A percentile compares a stretch with the other conserved stretches of the same genome.
Evolutionary conservation across 768 basidiomycete species (phyloP).

Genomic region (Peribolospora baueri): DNA sequence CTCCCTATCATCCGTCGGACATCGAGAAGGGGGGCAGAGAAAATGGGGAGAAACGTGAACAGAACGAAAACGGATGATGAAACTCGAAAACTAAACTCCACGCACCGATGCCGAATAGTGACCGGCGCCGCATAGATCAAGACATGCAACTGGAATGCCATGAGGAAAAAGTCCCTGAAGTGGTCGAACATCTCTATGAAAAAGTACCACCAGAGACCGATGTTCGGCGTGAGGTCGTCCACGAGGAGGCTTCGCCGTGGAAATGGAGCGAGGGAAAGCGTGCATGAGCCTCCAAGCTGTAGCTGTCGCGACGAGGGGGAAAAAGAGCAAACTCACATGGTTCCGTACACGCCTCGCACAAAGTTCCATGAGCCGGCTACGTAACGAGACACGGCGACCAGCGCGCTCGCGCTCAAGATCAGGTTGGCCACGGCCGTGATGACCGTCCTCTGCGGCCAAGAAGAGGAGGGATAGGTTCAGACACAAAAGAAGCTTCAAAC

Average conservation of each 20-base stretch:
- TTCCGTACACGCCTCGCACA: slow-evolving; percentile 6
- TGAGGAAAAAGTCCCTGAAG: slow-evolving; percentile 81
- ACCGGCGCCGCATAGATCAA: slow-evolving; percentile 59
- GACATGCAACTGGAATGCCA: slow-evolving; percentile 72
- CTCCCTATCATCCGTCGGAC: slow-evolving; percentile 27
- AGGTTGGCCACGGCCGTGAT: slow-evolving; percentile 28
- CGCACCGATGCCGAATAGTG: slow-evolving; percentile 5
- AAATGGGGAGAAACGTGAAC: background rate
- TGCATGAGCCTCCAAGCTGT: background rate
- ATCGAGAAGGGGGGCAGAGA: background rate
- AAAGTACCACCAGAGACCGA: slow-evolving; percentile 97
- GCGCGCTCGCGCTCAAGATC: slow-evolving; percentile 25
- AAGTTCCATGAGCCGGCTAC: slow-evolving; percentile 10
- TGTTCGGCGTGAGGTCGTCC: slow-evolving; percentile 76
- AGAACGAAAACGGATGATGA: background rate
- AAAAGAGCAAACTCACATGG: slow-evolving; percentile 6
- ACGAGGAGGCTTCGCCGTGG: slow-evolving; percentile 37
- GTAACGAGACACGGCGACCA: background rate
- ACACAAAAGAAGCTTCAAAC: slow-evolving; percentile 22
- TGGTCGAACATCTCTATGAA: slow-evolving; percentile 99
- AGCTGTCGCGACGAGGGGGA: background rate
- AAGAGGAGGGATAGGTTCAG: too few relatives aligned
- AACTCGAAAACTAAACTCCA: background rate
- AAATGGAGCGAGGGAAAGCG: background rate
- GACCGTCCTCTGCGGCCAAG: background rate